These are phyloP conservation scores for Paspalum vaginatum DNA, from an alignment of 176 grass and related monocot genomes.

Conservation along the genomic window DNA sequence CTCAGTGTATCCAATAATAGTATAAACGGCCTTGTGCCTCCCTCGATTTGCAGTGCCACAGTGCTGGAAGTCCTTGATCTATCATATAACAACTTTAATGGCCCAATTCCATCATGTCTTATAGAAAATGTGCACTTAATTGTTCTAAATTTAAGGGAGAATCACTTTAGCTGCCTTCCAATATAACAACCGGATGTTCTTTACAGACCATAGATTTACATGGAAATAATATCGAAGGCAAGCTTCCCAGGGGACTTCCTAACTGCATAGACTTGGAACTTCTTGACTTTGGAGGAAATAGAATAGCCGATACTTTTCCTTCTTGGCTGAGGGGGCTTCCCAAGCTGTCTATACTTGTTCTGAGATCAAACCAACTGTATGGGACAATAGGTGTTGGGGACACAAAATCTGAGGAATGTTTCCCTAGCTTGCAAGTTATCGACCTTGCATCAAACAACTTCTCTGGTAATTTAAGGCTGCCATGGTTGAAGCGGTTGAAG, in stretches of 20 bases:
- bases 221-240: constrained; percentile 22
- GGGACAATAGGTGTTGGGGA: neutral
- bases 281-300: constrained; percentile 33
- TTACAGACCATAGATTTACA: constrained; percentile 35
- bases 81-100: constrained; percentile 42
- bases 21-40: neutral
- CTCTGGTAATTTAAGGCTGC: neutral
- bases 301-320: constrained; percentile 22
- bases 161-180: constrained; percentile 22
- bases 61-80: neutral
- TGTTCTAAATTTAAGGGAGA: constrained; percentile 32
- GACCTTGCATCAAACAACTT: constrained; percentile 34
- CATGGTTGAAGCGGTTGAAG: neutral
- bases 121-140: neutral
- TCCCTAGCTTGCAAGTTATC: constrained; percentile 36
- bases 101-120: constrained; percentile 3
- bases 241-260: neutral
- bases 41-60: constrained; percentile 14
- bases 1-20: constrained; percentile 34
- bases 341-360: neutral
- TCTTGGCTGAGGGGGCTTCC: constrained; percentile 19
- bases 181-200: neutral
- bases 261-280: neutral
- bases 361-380: constrained; percentile 34
- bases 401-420: neutral